Evolutionary conservation across 345 rosid species (phyloP).

Genomic region (Melaleuca alternifolia): DNA sequence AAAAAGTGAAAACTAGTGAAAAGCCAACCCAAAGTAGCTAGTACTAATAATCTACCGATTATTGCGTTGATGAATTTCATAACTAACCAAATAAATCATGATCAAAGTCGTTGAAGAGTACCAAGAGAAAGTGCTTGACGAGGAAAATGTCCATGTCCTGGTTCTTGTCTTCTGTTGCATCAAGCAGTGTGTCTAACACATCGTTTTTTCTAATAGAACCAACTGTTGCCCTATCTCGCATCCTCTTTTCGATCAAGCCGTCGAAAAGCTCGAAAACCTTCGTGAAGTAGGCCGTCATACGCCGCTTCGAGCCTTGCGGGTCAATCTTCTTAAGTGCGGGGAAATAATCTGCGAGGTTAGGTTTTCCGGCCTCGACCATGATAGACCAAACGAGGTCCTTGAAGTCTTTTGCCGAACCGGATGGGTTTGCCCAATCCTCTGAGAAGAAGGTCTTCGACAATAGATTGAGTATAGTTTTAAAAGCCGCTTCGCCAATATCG

Average conservation of each 20-base stretch:
- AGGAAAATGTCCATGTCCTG: conserved; percentile 4
- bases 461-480: conserved; percentile 4
- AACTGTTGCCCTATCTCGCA: neutral
- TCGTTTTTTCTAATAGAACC: conserved; percentile 9
- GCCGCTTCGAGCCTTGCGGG: conserved; percentile 12
- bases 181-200: conserved; percentile 27
- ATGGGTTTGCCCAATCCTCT: conserved; percentile 6
- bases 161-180: conserved; percentile 13
- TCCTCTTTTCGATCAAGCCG: conserved; percentile 7
- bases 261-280: conserved; percentile 16
- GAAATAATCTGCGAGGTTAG: conserved; percentile 29
- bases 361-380: conserved; percentile 17
- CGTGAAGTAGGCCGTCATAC: conserved; percentile 3
- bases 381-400: conserved; percentile 5
- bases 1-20: neutral
- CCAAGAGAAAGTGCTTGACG: conserved; percentile 15
- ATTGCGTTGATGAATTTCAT: neutral
- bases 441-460: conserved; percentile 17
- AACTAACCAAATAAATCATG: neutral
- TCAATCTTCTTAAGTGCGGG: conserved; percentile 18
- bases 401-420: conserved; percentile 4
- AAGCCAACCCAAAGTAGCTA: neutral
- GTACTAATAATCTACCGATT: neutral
- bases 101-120: neutral
- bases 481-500: conserved; percentile 19